These are phyloP conservation scores for Iberis pinnata DNA, from an alignment of 345 rosid genomes.

Conservation along the genomic window DNA sequence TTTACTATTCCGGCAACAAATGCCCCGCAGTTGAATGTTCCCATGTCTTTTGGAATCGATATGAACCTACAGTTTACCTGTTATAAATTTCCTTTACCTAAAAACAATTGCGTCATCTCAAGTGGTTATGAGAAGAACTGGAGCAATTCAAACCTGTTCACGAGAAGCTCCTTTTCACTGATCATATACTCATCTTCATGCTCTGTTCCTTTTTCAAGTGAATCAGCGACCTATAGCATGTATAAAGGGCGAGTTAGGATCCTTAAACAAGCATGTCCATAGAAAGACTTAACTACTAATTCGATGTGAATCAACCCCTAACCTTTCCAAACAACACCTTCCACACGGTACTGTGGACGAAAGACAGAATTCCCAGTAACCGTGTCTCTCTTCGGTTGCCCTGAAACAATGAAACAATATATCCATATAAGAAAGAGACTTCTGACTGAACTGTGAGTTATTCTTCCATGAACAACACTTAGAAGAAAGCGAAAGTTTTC, in stretches of 20 bases:
- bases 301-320: neutral
- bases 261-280: conserved; percentile 1
- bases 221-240: conserved; percentile 69
- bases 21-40: conserved; percentile 97
- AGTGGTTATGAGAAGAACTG: neutral
- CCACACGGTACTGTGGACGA: conserved; percentile 97
- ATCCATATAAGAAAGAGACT: conserved; percentile 3
- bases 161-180: conserved; percentile 96
- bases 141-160: conserved; percentile 69
- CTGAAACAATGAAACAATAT: conserved; percentile 30
- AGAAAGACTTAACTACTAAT: neutral
- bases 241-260: neutral
- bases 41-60: conserved; percentile 98
- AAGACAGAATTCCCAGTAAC: conserved; percentile 79
- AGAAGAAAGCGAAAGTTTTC: neutral
- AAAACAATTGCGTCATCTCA: neutral
- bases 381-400: conserved; percentile 97
- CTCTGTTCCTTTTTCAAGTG: conserved; percentile 98
- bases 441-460: neutral
- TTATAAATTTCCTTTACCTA: no score
- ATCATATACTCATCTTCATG: conserved; percentile 99
- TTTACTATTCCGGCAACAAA: conserved; percentile 97
- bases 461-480: conserved; percentile 30
- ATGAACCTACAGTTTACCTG: conserved; percentile 48
- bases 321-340: conserved; percentile 96